These are phyloP conservation scores for Tirmania nivea DNA, from an alignment of 495 filamentous ascomycete species.

Conservation along the genomic window DNA sequence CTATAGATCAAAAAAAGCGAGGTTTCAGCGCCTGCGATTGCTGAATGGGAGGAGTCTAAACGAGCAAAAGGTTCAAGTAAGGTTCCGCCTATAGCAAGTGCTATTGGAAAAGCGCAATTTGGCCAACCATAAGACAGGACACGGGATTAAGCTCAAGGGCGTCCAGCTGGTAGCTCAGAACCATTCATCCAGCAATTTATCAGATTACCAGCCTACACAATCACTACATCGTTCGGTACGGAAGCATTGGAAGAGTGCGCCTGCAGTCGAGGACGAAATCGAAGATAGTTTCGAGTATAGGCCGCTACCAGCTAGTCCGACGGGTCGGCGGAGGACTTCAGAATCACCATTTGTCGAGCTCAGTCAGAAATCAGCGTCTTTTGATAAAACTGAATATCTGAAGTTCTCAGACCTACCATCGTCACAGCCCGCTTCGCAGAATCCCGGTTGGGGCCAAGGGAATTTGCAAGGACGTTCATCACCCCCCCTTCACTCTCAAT, in stretches of 20 bases:
- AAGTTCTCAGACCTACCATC: background rate
- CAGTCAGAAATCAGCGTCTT: background rate
- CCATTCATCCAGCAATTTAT: background rate
- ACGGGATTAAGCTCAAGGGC: background rate
- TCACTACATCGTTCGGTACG: background rate
- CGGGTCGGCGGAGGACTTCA: background rate
- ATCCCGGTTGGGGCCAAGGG: background rate
- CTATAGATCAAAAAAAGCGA: constrained; percentile 2
- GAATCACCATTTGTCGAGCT: background rate
- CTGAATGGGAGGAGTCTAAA: constrained; percentile 8
- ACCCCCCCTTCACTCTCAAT: background rate
- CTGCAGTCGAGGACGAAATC: background rate
- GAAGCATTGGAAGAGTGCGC: background rate
- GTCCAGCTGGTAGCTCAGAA: background rate
- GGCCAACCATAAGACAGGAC: background rate
- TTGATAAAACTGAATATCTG: background rate
- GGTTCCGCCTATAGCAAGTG: background rate
- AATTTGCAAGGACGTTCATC: background rate
- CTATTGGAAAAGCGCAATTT: background rate
- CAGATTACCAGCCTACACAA: constrained; percentile 5
- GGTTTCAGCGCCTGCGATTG: constrained; percentile 7
- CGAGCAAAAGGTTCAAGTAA: background rate
- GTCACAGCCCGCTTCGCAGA: background rate
- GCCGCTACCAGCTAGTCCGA: background rate
- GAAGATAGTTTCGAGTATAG: background rate